phyloP scores from a whole-genome alignment of 169 alveolate genomes.

The Eimeria tenella region DNA sequence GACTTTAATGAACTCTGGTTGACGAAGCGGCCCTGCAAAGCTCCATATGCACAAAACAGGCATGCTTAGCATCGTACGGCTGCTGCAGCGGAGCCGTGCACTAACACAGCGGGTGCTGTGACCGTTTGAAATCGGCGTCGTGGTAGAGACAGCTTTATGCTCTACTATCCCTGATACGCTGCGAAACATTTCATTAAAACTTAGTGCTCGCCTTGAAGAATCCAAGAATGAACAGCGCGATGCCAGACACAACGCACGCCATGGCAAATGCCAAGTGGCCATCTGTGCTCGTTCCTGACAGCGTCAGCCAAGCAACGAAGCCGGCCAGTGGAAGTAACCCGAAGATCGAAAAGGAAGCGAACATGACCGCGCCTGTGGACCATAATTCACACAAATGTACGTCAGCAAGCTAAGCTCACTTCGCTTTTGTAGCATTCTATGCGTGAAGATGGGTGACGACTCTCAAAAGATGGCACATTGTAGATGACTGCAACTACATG shows the following conservation, averaged over 20 bases:
- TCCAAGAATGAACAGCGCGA: conserved; percentile 87
- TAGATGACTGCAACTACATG: background rate
- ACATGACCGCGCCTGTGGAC: conserved; percentile 89
- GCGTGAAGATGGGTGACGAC: background rate
- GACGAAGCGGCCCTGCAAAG: conserved; percentile 86
- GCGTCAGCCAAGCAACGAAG: conserved; percentile 85
- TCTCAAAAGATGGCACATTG: background rate
- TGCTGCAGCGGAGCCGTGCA: too few species aligned
- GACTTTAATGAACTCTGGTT: conserved; percentile 86
- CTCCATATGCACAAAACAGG: too few species aligned
- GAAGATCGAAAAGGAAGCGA: conserved; percentile 89
- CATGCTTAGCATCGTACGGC: too few species aligned
- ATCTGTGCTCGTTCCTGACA: conserved; percentile 70
- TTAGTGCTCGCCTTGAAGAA: conserved; percentile 82
- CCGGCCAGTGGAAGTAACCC: conserved; percentile 93
- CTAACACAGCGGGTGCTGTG: too few species aligned
- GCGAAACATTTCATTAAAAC: too few species aligned
- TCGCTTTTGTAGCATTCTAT: background rate
- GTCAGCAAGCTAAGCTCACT: background rate
- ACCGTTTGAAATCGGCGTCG: too few species aligned
- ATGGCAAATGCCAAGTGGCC: conserved; percentile 85
- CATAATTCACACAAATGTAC: background rate
- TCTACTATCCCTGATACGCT: too few species aligned
- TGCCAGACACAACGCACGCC: conserved; percentile 85
- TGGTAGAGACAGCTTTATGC: too few species aligned